Evolutionary conservation across 495 filamentous ascomycete species (phyloP).

Genomic region (Cercophora scortea): DNA sequence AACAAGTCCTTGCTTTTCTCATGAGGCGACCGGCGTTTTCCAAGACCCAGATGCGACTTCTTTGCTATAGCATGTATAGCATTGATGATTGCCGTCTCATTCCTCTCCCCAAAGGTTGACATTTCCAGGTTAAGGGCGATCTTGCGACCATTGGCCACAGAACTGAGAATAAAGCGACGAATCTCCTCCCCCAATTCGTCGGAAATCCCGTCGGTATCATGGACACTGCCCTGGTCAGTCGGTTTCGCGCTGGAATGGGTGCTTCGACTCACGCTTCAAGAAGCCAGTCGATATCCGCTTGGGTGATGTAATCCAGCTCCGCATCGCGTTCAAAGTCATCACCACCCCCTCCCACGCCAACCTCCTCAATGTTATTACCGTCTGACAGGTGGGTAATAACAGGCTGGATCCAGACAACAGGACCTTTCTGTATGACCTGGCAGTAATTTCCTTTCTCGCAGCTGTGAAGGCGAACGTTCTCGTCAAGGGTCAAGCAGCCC

Average conservation of each 20-base stretch:
- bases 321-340: constrained; percentile 61
- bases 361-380: constrained; percentile 58
- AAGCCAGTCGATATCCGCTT: constrained; percentile 34
- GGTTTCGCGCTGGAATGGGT: neutral
- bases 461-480: constrained; percentile 69
- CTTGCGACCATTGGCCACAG: constrained; percentile 19
- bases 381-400: constrained; percentile 53
- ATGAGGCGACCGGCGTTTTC: neutral
- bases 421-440: constrained; percentile 39
- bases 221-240: constrained; percentile 7
- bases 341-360: constrained; percentile 72
- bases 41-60: constrained; percentile 13
- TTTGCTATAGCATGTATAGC: constrained; percentile 24
- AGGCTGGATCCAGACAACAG: constrained; percentile 70
- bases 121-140: constrained; percentile 25
- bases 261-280: constrained; percentile 37
- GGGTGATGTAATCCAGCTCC: constrained; percentile 52
- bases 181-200: constrained; percentile 18
- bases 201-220: constrained; percentile 8
- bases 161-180: constrained; percentile 15
- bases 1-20: constrained; percentile 9
- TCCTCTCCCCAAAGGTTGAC: constrained; percentile 10
- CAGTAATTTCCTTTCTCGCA: constrained; percentile 73
- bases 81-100: constrained; percentile 15
- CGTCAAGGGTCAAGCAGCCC: constrained; percentile 63